phyloP scores from a whole-genome alignment of 176 grass and related monocot genomes.

The Stipa capillata region DNA sequence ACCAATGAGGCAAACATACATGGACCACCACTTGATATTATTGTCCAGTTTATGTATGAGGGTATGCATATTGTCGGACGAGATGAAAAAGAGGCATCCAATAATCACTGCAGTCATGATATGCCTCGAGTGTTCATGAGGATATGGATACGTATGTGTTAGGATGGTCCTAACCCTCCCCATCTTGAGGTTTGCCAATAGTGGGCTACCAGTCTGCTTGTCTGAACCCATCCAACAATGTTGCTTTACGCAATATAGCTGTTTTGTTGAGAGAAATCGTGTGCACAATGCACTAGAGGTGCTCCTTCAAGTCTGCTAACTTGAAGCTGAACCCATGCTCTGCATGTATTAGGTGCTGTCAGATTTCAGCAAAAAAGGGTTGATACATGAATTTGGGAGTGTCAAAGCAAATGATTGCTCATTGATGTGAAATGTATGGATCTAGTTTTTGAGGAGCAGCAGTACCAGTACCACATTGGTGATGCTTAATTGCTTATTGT shows the following conservation, averaged over 20 bases:
- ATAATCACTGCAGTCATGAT: conserved; percentile 84
- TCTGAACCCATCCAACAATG: conserved; percentile 43
- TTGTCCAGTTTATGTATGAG: conserved; percentile 84
- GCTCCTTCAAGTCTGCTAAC: neutral
- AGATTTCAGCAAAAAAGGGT: neutral
- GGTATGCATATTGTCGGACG: conserved; percentile 83
- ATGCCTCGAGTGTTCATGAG: conserved; percentile 86
- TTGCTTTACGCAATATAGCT: conserved; percentile 1
- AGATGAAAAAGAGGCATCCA: conserved; percentile 80
- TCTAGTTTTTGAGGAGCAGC: neutral
- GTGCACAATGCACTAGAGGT: neutral
- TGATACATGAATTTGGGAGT: neutral
- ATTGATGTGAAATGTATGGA: neutral
- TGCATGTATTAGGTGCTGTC: conserved; percentile 4
- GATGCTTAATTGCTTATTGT: neutral
- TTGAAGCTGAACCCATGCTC: conserved; percentile 3
- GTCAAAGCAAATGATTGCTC: neutral
- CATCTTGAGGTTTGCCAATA: conserved; percentile 75
- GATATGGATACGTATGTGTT: conserved; percentile 76
- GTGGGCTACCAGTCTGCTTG: conserved; percentile 51
- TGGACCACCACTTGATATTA: conserved; percentile 98
- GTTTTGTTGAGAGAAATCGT: neutral
- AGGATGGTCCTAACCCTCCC: conserved; percentile 78
- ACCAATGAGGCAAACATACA: conserved; percentile 93
- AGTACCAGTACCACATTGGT: neutral